Evolutionary conservation across 1,284 basidiomycete genomes (phyloP), one percentile per base, ranked within the genome.

Genomic region (Tremellales sp.): DNA sequence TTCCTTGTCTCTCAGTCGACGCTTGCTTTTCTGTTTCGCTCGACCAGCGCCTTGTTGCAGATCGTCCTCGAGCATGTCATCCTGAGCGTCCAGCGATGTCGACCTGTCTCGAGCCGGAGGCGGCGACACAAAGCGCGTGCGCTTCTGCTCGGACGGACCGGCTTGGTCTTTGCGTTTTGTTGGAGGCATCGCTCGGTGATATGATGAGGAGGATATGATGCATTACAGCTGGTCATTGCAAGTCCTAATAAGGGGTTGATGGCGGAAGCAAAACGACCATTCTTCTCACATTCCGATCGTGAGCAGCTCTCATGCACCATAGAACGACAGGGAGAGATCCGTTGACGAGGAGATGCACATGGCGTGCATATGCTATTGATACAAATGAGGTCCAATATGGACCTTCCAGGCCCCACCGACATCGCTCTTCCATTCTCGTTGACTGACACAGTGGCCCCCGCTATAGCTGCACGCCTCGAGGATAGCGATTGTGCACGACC

Each of bases 81-180:
- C 54, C 6, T 50, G 53, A 6, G 50, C 57, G 27, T 23, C 39
- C 12, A 51, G 8, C 11, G 40, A 23, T 5, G 21, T 25, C 10
- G 58, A 62, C 2, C 46, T 46, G 8, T 31, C 47, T 22, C 6
- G 48, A 40, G 11, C 53, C 51, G n/a, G 51, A 41, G 58, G 44
- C 2, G 87, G 85, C 31, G 89, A 85, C 26, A 84, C 80, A 58
- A 91, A 87, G 40, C 89, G 84, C 13, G 87, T 85, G 60, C 87
- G 88, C 73, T 91, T 92, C 6, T 49, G 56, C 21, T 40, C 33
- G 26, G 49, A 39, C 19, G 36, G 36, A 39, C 36, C 36, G 19
- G 36, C 7, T 19, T 11, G 29, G 27, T 22, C 8, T 21, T 6
- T 21, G 41, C 26, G 27, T 21, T 39, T 39, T 7, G 29, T 33